These are phyloP conservation scores for Triticum turgidum DNA, from an alignment of 176 grass and related monocot species.

Conservation along the genomic window DNA sequence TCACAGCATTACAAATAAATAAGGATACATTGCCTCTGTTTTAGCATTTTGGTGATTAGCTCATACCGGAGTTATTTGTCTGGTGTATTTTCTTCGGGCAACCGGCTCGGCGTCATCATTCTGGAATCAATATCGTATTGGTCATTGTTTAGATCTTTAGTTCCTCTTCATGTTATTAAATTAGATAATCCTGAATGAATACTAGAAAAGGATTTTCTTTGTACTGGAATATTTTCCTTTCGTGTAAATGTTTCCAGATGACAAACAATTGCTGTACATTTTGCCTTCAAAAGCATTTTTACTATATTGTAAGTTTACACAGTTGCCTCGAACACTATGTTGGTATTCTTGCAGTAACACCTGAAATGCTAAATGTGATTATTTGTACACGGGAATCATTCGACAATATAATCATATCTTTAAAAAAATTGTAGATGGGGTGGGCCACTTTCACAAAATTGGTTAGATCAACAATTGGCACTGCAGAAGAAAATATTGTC, in stretches of 20 bases:
- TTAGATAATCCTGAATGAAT: not conserved
- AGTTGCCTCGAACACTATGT: not conserved
- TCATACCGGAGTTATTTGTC: not conserved
- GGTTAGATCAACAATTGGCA: slow-evolving; percentile 76
- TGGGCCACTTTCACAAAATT: slow-evolving; percentile 87
- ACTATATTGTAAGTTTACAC: not conserved
- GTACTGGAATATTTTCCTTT: slow-evolving; percentile 10
- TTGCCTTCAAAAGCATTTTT: not conserved
- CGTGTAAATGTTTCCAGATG: not conserved
- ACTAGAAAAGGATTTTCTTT: not conserved
- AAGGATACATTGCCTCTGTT: slow-evolving; percentile 1
- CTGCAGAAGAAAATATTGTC: slow-evolving; percentile 72
- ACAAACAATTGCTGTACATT: not conserved
- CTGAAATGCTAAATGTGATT: not conserved
- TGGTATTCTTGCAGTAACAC: not conserved
- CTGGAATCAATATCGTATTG: slow-evolving; percentile 1
- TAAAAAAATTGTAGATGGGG: slow-evolving; percentile 68
- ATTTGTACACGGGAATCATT: not conserved
- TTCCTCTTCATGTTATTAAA: slow-evolving; percentile 22
- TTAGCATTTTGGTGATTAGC: slow-evolving; percentile 3
- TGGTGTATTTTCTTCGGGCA: not conserved
- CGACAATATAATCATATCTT: slow-evolving; percentile 3
- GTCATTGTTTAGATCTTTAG: not conserved
- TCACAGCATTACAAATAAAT: not conserved
- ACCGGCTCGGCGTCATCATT: not conserved